These are phyloP conservation scores for Ophiostoma sp. DNA, from an alignment of 2,329 filamentous ascomycete genomes.

Conservation along the genomic window DNA sequence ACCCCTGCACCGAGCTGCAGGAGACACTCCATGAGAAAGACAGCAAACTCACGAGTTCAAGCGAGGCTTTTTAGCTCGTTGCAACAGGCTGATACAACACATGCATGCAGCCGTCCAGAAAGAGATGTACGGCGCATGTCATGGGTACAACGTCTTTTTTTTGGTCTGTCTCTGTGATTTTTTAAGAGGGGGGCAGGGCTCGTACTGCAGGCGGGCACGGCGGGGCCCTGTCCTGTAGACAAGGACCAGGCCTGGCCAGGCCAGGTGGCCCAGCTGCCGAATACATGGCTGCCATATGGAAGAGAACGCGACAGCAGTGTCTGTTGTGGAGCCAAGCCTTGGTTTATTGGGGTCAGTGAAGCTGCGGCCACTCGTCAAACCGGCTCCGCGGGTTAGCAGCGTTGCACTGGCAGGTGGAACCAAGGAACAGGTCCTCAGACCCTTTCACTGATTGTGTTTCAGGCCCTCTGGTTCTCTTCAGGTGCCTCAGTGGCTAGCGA, in stretches of 20 bases:
- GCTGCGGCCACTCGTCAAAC: constrained; percentile 28
- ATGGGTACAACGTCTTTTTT: background rate
- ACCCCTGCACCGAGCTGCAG: background rate
- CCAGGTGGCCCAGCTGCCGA: background rate
- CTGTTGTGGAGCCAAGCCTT: constrained; percentile 13
- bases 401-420: constrained; percentile 14
- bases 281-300: constrained; percentile 15
- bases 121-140: constrained; percentile 22
- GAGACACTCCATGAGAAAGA: background rate
- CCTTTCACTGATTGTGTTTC: background rate
- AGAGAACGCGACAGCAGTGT: too few relatives aligned
- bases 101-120: constrained; percentile 29
- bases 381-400: constrained; percentile 25
- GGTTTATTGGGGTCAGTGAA: constrained; percentile 17
- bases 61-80: background rate
- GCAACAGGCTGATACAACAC: constrained; percentile 6
- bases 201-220: background rate
- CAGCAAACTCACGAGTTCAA: background rate
- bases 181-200: too few relatives aligned
- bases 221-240: background rate
- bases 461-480: background rate
- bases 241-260: background rate
- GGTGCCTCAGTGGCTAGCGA: background rate
- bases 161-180: background rate
- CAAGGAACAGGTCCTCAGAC: background rate